A percentile compares a stretch with the other conserved stretches of the same genome.
Evolutionary conservation across 306 rosid genomes (phyloP).

Genomic region (Sphenostylis stenocarpa): DNA sequence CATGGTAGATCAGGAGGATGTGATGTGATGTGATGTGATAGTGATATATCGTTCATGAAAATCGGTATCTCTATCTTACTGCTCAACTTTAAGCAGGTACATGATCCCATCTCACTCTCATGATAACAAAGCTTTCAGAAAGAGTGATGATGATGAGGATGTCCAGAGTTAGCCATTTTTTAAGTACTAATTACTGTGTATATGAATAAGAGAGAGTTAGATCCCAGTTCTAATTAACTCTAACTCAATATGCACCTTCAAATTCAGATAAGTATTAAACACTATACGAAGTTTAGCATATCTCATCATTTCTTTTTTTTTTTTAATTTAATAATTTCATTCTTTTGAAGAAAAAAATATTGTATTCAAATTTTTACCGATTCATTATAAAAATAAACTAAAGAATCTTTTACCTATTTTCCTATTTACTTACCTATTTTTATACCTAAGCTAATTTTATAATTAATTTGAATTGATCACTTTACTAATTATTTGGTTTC

Average conservation of each 20-base stretch:
- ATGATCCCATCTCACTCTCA: constrained; percentile 61
- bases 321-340: too few relatives aligned
- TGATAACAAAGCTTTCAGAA: constrained; percentile 60
- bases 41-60: constrained; percentile 33
- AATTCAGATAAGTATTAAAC: too few relatives aligned
- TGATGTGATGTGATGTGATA: background rate
- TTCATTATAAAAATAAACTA: too few relatives aligned
- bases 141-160: constrained; percentile 35
- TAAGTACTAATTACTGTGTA: background rate
- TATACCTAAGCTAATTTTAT: too few relatives aligned
- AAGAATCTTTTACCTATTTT: too few relatives aligned
- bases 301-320: too few relatives aligned
- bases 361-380: too few relatives aligned
- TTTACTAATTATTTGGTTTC: too few relatives aligned
- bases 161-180: constrained; percentile 54
- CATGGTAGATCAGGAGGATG: constrained; percentile 32
- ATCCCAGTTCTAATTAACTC: background rate
- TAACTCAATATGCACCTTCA: background rate
- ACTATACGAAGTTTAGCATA: too few relatives aligned
- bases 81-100: background rate
- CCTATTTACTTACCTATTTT: too few relatives aligned
- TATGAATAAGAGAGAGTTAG: background rate
- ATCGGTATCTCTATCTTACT: background rate
- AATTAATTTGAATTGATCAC: too few relatives aligned
- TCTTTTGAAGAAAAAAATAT: too few relatives aligned